phyloP scores from a whole-genome alignment of 1,284 basidiomycete species.

The Cutaneotrichosporon cavernicola region DNA sequence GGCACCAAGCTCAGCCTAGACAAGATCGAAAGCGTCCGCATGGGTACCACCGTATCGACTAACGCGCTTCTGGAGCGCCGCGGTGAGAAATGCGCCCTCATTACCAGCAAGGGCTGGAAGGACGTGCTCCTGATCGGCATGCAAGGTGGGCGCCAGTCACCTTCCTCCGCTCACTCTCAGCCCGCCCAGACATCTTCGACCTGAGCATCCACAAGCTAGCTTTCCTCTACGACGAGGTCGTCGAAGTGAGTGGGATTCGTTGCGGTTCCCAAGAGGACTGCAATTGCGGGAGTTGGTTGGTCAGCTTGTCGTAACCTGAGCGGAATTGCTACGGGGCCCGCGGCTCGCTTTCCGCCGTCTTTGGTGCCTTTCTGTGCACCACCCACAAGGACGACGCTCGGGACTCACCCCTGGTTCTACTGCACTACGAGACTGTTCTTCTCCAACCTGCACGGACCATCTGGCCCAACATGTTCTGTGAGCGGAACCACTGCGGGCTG shows the following conservation, averaged over 20 bases:
- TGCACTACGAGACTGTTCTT: neutral
- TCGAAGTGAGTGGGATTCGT: constrained; percentile 62
- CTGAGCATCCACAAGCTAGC: constrained; percentile 76
- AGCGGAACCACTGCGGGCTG: neutral
- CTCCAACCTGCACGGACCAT: neutral
- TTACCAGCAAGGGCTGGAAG: constrained; percentile 82
- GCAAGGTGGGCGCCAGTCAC: constrained; percentile 31
- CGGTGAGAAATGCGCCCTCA: constrained; percentile 83
- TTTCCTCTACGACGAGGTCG: constrained; percentile 75
- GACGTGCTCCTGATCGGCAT: constrained; percentile 44
- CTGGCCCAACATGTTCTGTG: neutral
- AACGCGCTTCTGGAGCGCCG: constrained; percentile 94
- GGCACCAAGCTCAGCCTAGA: constrained; percentile 59
- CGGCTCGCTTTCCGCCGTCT: constrained; percentile 6
- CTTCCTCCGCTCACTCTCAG: constrained; percentile 18
- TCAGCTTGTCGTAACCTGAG: constrained; percentile 1
- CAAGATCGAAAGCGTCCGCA: constrained; percentile 40
- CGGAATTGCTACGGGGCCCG: neutral
- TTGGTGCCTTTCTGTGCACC: neutral
- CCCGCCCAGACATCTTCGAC: constrained; percentile 78
- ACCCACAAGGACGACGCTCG: neutral
- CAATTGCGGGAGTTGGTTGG: neutral
- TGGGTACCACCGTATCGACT: constrained; percentile 67
- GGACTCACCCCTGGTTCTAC: neutral
- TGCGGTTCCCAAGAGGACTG: neutral